Base-by-base conservation (phyloP, 2,329 filamentous ascomycete genomes). In the Ascochyta rabiei region DNA sequence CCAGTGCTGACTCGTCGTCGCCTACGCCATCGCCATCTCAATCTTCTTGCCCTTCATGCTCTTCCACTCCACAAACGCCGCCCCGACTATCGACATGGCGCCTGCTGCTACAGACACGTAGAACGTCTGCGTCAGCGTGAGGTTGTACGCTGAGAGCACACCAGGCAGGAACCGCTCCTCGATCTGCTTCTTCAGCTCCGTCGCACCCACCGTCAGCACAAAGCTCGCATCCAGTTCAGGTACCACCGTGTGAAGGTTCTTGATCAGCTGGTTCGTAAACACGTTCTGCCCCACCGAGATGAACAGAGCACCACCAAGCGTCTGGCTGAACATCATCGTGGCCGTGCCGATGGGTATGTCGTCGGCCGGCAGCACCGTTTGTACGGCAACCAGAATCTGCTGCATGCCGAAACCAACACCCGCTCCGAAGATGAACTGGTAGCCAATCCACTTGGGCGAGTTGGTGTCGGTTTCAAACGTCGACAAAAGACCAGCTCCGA, bases 121-220 rank as follows among this genome's bases (percentile, higher is more conserved):
- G 67, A 88, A 90, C 0, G 82, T 81, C 53, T 81, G 74, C 2
- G 80, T 80, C 33, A 91, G 71, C 0, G 86, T 79, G 21, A 77
- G 69, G 66, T 89, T 90, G 75, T 91, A 91, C 0, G 86, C 87
- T 0, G 76, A 59, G 1, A 86, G 76, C 8, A 92, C 86, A 0
- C 77, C 74, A 2, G 71, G 66, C 4, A 87, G 70, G 53, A 79
- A 82, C 55, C 84, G 63, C 0, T 73, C 60, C 0, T 81, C 76
- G 23, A 90, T 83, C 2, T 77, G 69, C 37, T 68, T 60, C 55
- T 82, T 81, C 19, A 93, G 77, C 41, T 85, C 81, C 0, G 88
- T 91, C 1, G 83, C 82, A 33, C 83, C 83, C 4, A 77, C 76
- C 1, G 62, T 63, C 13, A 80, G 66, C 2, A 83, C 77, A n/a